These are phyloP conservation scores for Apiotrichum laibachii DNA, from an alignment of 1,284 basidiomycete species.

Conservation along the genomic window DNA sequence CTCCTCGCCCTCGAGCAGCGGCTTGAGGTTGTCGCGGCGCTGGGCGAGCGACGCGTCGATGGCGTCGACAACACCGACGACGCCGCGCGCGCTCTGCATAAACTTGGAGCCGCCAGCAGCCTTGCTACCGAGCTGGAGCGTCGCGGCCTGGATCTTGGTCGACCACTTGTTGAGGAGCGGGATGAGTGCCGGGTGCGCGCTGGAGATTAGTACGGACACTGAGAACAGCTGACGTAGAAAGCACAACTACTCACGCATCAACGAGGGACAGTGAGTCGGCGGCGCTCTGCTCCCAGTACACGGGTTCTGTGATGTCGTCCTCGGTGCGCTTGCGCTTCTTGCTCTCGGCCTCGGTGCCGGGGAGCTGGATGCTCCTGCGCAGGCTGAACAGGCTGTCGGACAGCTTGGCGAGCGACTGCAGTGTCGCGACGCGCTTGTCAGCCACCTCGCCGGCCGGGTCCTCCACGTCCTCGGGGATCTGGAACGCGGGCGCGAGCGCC, in stretches of 20 bases:
- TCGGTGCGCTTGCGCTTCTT: constrained; percentile 11
- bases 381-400: constrained; percentile 58
- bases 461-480: constrained; percentile 12
- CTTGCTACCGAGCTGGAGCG: constrained; percentile 52
- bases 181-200: constrained; percentile 65
- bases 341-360: constrained; percentile 24
- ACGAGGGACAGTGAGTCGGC: constrained; percentile 36
- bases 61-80: constrained; percentile 51
- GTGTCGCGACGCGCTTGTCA: constrained; percentile 28
- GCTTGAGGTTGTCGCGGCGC: constrained; percentile 30
- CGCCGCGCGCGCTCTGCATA: constrained; percentile 58
- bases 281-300: constrained; percentile 39
- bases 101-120: constrained; percentile 54
- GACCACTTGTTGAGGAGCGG: constrained; percentile 87
- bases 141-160: constrained; percentile 84
- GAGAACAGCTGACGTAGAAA: not conserved
- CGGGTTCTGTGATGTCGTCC: constrained; percentile 19
- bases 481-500: constrained; percentile 58
- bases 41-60: constrained; percentile 38
- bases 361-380: constrained; percentile 57
- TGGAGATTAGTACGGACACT: not conserved
- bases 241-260: constrained; percentile 38
- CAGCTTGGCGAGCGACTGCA: constrained; percentile 37
- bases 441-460: constrained; percentile 33
- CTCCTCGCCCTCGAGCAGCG: constrained; percentile 63